Evolutionary conservation across 495 filamentous ascomycete species (phyloP).

Genomic region (Podospora didyma): DNA sequence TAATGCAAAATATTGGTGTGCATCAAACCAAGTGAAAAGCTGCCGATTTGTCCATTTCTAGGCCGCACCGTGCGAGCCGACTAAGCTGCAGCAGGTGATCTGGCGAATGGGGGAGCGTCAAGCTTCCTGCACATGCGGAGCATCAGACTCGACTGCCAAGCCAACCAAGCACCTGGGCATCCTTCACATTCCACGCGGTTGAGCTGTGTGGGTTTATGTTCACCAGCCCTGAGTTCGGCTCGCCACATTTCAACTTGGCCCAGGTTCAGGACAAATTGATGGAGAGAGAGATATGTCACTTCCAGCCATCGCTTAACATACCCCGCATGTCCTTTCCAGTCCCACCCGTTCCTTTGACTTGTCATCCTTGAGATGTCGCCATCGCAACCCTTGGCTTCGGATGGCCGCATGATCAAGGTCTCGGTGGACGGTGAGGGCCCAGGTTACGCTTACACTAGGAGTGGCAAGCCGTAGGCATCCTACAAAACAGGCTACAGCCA

Average conservation of each 20-base stretch:
- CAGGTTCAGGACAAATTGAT: background rate
- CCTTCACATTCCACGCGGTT: background rate
- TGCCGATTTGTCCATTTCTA: background rate
- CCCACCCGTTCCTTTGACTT: constrained; percentile 1
- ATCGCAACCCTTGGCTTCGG: constrained; percentile 1
- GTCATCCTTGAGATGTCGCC: constrained; percentile 12
- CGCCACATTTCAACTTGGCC: background rate
- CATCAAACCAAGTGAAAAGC: background rate
- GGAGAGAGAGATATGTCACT: too few species aligned
- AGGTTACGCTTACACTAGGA: background rate
- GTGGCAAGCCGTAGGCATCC: background rate
- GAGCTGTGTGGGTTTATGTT: constrained; percentile 7
- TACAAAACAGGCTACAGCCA: constrained; percentile 9
- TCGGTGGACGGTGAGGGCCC: constrained; percentile 19
- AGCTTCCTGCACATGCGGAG: background rate
- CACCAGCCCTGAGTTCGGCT: background rate
- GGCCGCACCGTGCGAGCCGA: background rate
- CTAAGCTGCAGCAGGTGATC: background rate
- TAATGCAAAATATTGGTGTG: too few species aligned
- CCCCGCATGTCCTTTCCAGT: background rate
- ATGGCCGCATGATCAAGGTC: constrained; percentile 18
- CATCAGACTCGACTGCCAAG: background rate
- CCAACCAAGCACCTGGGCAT: background rate
- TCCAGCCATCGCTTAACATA: too few species aligned
- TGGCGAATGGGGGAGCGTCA: background rate